Evolutionary conservation across 2,329 filamentous ascomycete species (phyloP), one percentile per base, ranked within the genome.

Genomic region (Aureobasidium sp.): DNA sequence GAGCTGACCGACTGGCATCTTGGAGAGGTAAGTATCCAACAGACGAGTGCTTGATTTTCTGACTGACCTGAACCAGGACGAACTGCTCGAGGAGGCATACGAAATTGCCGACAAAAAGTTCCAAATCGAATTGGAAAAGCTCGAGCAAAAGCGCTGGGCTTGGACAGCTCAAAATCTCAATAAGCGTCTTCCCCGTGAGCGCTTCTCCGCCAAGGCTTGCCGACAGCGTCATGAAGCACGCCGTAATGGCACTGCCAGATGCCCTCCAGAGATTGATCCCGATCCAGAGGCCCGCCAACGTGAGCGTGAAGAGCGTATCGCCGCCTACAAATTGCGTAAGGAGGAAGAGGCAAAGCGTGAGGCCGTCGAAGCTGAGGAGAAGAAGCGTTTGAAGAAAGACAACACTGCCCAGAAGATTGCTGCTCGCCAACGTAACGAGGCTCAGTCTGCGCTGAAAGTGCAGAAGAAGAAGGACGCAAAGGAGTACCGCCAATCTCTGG

Each of bases 1-100:
- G 76, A 79, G 42, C 69, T 78, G 64, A 78, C 73, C 55, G 78
- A 79, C 66, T 83, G 80, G 80, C 74, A 78, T 56, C 70, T 74
- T 13, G 75, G 75, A 20, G 80, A 83, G 68, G 79, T 80, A 69
- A 20, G 66, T 73, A 63, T 23, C 50, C 41, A 27, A 60, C 34
- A 42, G 53, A 68, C 46, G 9, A 34, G 42, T n/a, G 23, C 20
- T 15, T 23, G 23, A 20, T 32, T 26, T 5, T 8, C 20, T 51
- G 46, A n/a, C 62, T 64, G 39, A 68, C 56, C 63, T 7, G 42
- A 17, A 7, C 5, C 66, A 81, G 78, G 79, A 82, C 64, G 71
- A 76, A 23, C 68, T 72, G n/a, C 74, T 82, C 20, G 62, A 75
- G 10, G 68, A 74, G 55, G 74, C 77, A 15, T 72, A 76, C 60